A percentile compares a stretch with the other conserved stretches of the same genome.
Evolutionary conservation across 2,329 filamentous ascomycete species (phyloP).

Genomic region (Sarocladiaceae sp.): DNA sequence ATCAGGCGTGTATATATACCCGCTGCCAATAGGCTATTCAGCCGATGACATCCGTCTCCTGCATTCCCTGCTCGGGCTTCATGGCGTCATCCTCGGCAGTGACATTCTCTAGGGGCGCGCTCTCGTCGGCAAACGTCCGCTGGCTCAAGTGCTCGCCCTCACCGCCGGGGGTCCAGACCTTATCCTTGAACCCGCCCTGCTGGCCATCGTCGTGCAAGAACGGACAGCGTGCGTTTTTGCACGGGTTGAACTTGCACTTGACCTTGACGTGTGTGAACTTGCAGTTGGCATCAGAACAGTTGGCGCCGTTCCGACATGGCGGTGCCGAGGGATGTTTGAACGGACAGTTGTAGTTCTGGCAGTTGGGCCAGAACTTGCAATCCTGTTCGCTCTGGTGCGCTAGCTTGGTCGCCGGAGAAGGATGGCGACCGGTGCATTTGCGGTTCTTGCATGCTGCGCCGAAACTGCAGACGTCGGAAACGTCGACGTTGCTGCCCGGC

Average conservation of each 20-base stretch:
- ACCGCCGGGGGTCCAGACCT: constrained; percentile 75
- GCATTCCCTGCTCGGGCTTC: constrained; percentile 33
- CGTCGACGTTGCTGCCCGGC: constrained; percentile 70
- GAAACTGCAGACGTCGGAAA: constrained; percentile 75
- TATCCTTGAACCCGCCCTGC: constrained; percentile 77
- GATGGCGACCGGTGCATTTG: constrained; percentile 89
- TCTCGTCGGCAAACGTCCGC: constrained; percentile 77
- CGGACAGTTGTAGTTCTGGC: constrained; percentile 79
- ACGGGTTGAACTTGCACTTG: constrained; percentile 87
- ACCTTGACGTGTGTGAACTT: constrained; percentile 85
- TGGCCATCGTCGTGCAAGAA: constrained; percentile 93
- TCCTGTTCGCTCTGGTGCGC: constrained; percentile 79
- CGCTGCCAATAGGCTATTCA: neutral
- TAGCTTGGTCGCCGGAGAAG: constrained; percentile 77
- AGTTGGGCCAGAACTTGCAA: constrained; percentile 90
- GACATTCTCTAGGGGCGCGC: constrained; percentile 66
- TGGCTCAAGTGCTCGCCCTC: constrained; percentile 72
- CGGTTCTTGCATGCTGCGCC: constrained; percentile 92
- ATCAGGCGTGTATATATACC: too few relatives aligned
- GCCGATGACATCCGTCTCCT: constrained; percentile 34
- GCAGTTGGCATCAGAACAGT: constrained; percentile 77
- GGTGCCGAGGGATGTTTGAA: constrained; percentile 88
- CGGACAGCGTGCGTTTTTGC: constrained; percentile 79
- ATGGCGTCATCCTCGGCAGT: constrained; percentile 47
- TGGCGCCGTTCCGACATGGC: constrained; percentile 84